Evolutionary conservation across 2,329 filamentous ascomycete genomes (phyloP).

Genomic region (Penicillium sp.): DNA sequence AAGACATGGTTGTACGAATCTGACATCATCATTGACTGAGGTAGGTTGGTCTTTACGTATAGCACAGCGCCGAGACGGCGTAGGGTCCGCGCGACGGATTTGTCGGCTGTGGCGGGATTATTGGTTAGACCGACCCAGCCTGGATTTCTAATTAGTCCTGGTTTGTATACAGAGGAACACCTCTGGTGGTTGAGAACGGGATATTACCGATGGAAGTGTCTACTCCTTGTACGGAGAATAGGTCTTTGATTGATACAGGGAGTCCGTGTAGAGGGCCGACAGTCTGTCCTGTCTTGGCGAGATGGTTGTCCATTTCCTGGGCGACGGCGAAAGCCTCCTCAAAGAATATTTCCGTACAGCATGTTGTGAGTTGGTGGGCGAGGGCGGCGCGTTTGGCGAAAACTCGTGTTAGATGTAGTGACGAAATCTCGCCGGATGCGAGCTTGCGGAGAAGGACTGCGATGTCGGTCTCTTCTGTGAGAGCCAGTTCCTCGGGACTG

Average conservation of each 20-base stretch:
- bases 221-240: constrained; percentile 24
- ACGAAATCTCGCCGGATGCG: constrained; percentile 22
- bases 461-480: constrained; percentile 28
- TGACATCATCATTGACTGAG: constrained; percentile 31
- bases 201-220: constrained; percentile 25
- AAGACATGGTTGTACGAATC: constrained; percentile 46
- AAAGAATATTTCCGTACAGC: constrained; percentile 54
- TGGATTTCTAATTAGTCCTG: not conserved
- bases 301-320: constrained; percentile 46
- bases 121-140: constrained; percentile 28
- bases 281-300: constrained; percentile 39
- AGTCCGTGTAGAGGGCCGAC: constrained; percentile 61
- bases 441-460: constrained; percentile 22
- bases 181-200: too few species aligned
- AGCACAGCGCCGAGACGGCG: constrained; percentile 24
- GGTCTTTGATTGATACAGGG: constrained; percentile 52
- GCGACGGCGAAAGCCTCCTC: constrained; percentile 49
- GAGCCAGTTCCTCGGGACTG: constrained; percentile 17
- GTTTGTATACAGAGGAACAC: not conserved
- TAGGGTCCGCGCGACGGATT: constrained; percentile 24
- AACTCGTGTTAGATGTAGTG: constrained; percentile 32
- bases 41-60: constrained; percentile 27
- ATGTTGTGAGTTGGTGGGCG: constrained; percentile 39
- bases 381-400: constrained; percentile 39
- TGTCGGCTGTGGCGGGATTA: constrained; percentile 18